Conservation (phyloP, 1,139 yeast genomes). For the Geotrichum klebahnii region DNA sequence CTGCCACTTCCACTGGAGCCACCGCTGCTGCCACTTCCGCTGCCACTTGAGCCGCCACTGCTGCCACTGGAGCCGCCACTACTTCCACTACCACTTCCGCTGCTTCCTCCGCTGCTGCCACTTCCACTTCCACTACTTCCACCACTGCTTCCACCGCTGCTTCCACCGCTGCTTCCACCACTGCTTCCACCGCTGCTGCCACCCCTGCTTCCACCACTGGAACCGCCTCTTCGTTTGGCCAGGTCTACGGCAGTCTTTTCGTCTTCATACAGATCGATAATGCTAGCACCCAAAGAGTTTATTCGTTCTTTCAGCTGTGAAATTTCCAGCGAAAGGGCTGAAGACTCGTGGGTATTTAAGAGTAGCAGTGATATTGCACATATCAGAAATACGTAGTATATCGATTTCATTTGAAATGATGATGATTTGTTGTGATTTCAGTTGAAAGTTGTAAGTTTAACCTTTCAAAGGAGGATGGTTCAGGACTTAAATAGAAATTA, state of each 20-base stretch:
- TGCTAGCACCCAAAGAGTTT: neutral
- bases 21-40: slow-evolving; percentile 23
- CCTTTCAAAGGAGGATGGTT: too few relatives aligned
- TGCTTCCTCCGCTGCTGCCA: slow-evolving; percentile 1
- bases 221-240: slow-evolving; percentile 18
- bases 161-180: slow-evolving; percentile 1
- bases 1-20: slow-evolving; percentile 20
- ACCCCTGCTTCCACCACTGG: slow-evolving; percentile 2
- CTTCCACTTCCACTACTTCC: slow-evolving; percentile 20
- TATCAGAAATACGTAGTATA: neutral
- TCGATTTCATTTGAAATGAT: neutral
- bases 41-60: slow-evolving; percentile 5
- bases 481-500: too few relatives aligned
- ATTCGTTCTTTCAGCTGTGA: slow-evolving; percentile 5
- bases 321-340: slow-evolving; percentile 10
- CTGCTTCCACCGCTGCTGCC: slow-evolving; percentile 4
- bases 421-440: too few relatives aligned
- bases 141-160: slow-evolving; percentile 23
- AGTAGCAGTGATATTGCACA: neutral
- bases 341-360: neutral
- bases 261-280: neutral
- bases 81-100: neutral
- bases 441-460: too few relatives aligned
- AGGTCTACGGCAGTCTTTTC: slow-evolving; percentile 5
- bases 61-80: slow-evolving; percentile 6